phyloP scores from a whole-genome alignment of 1,284 basidiomycete species.

The Tetrapyrgos nigripes region DNA sequence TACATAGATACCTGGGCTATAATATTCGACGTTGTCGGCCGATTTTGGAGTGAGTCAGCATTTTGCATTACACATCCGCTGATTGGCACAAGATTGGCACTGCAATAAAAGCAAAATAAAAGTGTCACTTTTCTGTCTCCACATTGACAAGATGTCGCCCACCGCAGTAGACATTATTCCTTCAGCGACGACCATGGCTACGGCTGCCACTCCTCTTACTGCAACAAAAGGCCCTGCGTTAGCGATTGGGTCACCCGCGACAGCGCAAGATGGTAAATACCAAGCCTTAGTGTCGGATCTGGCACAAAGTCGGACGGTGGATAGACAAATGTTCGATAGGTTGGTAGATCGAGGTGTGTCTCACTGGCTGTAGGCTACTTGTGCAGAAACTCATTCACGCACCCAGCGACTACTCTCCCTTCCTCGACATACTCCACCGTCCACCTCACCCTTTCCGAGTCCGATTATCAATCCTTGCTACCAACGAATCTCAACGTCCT shows the following conservation, averaged over 20 bases:
- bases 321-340: constrained; percentile 79
- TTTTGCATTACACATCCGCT: not conserved
- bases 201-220: constrained; percentile 17
- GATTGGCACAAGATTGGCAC: not conserved
- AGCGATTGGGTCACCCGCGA: constrained; percentile 74
- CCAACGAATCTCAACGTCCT: constrained; percentile 55
- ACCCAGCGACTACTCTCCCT: constrained; percentile 61
- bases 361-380: constrained; percentile 15
- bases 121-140: not conserved
- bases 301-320: constrained; percentile 59
- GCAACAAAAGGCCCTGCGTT: constrained; percentile 57
- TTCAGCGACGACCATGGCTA: constrained; percentile 7
- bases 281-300: constrained; percentile 69
- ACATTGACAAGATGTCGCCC: constrained; percentile 57
- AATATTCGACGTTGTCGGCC: not conserved
- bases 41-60: constrained; percentile 4
- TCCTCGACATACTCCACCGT: constrained; percentile 67
- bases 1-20: not conserved
- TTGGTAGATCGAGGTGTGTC: constrained; percentile 74
- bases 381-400: constrained; percentile 14
- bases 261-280: constrained; percentile 78
- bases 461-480: constrained; percentile 67
- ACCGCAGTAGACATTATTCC: constrained; percentile 51
- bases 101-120: not conserved
- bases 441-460: constrained; percentile 63